Evolutionary conservation across 1,284 basidiomycete species (phyloP).

Genomic region (Earliella scabrosa): DNA sequence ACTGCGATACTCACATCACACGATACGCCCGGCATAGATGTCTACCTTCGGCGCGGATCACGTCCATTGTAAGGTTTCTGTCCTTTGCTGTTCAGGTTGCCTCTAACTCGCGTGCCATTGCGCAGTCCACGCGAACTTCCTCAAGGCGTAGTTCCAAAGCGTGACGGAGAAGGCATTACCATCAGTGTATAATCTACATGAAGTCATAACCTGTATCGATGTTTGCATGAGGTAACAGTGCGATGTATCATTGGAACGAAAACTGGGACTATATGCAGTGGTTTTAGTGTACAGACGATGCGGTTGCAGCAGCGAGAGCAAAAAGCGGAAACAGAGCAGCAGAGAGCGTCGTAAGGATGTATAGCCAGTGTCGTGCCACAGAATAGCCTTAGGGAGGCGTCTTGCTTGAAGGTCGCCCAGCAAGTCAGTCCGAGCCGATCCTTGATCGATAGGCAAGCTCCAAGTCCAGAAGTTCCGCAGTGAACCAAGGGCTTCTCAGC

Average conservation of each 20-base stretch:
- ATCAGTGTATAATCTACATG: constrained; percentile 19
- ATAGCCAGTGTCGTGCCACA: no score
- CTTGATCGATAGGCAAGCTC: constrained; percentile 61
- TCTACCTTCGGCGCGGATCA: constrained; percentile 67
- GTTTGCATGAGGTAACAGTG: constrained; percentile 6
- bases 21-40: constrained; percentile 45
- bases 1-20: neutral
- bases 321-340: neutral
- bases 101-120: constrained; percentile 4
- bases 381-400: no score
- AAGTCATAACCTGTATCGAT: constrained; percentile 16
- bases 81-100: neutral
- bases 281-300: neutral
- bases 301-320: no score
- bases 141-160: constrained; percentile 56
- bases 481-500: constrained; percentile 66
- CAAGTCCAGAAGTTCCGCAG: constrained; percentile 59
- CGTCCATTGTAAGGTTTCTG: constrained; percentile 39
- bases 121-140: constrained; percentile 77
- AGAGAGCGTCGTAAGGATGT: no score
- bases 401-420: neutral
- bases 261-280: constrained; percentile 5
- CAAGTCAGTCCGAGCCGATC: constrained; percentile 39
- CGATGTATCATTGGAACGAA: no score
- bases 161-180: constrained; percentile 4